These are phyloP conservation scores for Plasmodium adleri DNA, from an alignment of 169 alveolate species.

Conservation along the genomic window DNA sequence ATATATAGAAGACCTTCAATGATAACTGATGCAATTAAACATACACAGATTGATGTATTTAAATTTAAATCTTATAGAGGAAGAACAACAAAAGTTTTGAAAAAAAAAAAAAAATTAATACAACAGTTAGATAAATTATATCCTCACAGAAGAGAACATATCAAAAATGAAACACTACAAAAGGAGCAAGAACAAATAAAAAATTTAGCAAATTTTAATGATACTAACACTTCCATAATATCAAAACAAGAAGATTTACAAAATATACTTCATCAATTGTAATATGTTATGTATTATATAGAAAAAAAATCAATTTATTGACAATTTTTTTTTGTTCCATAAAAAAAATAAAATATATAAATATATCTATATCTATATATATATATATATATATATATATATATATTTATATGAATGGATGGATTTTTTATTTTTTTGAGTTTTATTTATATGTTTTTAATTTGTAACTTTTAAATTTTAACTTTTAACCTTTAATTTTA, in stretches of 20 bases:
- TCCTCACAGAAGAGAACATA: conserved; percentile 29
- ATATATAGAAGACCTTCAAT: conserved; percentile 83
- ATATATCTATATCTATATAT: too few species aligned
- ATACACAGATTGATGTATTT: conserved; percentile 67
- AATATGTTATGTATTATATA: not conserved
- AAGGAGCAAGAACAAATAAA: conserved; percentile 18
- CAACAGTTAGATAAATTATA: conserved; percentile 45
- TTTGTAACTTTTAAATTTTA: too few species aligned
- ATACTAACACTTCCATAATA: conserved; percentile 1
- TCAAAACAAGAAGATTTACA: conserved; percentile 33
- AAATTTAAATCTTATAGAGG: conserved; percentile 74
- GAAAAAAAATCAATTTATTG: too few species aligned
- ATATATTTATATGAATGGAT: too few species aligned
- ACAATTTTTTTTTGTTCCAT: too few species aligned
- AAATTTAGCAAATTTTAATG: not conserved
- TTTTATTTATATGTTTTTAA: too few species aligned
- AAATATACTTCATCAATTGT: conserved; percentile 58
- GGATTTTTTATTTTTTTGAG: too few species aligned
- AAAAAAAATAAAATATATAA: too few species aligned
- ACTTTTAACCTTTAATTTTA: too few species aligned
- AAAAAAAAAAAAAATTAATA: conserved; percentile 61
- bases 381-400: too few species aligned
- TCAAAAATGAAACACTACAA: conserved; percentile 51
- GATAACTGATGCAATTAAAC: conserved; percentile 73
- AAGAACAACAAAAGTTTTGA: conserved; percentile 43